Evolutionary conservation across 768 basidiomycete species (phyloP), one percentile per base, ranked within the genome.

Genomic region (Panellus pusillus): DNA sequence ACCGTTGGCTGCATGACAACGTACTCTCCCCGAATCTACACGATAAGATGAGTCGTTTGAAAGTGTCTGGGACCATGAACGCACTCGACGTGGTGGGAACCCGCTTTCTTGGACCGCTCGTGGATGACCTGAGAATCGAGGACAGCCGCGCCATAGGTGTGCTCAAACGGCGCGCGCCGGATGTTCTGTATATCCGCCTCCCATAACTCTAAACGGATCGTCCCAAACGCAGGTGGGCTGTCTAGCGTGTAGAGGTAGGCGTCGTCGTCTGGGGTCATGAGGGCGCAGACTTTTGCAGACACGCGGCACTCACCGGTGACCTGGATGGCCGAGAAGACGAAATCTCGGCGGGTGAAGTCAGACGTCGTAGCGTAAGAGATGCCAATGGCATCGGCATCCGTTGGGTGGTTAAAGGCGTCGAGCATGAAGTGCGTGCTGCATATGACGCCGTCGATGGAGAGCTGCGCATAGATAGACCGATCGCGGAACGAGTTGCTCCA

Each of bases 31-130:
- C 65, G 29, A 69, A 69, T 43, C 69, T 71, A 48, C 9, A 13
- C 41, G 47, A 35, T 9, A 35, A 8, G 24, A 24, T 24, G 24
- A 24, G 24, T 24, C 24, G 6, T 24, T 24, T 40, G 6, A 17
- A 12, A 32, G n/a, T 28, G 11, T n/a, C 35, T 32, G 1, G 15
- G 15, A 32, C 6, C 24, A 8, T 46, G 24, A 27, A 39, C 58
- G 13, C 44, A 71, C 70, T 57, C 63, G 38, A 71, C 68, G 39
- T 70, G 68, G 53, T 73, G 72, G 9, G 64, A 63, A 15, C 69
- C 70, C 2, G 68, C 69, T 49, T 66, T 71, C 57, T 72, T 71
- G 12, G 69, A 68, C 39, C 54, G 60, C 44, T 72, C 70, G 50
- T 70, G 70, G 6, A 74, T 64, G 8, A 68, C 42, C 41, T 68